A percentile compares a stretch with the other conserved stretches of the same genome.
Evolutionary conservation across 371 early-diverging fungal species (phyloP).

Genomic region (Mortierella sp.): DNA sequence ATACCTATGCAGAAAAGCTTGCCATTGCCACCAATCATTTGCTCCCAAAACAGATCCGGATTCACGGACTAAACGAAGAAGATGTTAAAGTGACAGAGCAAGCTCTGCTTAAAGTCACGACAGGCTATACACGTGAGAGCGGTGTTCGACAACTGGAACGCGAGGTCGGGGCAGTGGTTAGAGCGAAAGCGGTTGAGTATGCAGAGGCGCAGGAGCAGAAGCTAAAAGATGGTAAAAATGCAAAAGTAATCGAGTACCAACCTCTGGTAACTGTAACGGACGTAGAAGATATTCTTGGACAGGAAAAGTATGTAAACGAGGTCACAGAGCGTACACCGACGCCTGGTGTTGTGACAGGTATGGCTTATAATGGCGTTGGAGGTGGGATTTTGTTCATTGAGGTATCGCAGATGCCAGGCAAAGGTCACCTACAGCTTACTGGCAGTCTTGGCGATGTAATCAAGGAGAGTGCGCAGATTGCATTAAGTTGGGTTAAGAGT

Average conservation of each 20-base stretch:
- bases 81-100: constrained; percentile 69
- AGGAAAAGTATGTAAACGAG: constrained; percentile 73
- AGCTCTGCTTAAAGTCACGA: constrained; percentile 71
- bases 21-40: constrained; percentile 55
- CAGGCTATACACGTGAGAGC: constrained; percentile 87
- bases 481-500: constrained; percentile 84
- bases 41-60: constrained; percentile 76
- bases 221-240: background rate
- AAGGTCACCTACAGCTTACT: constrained; percentile 76
- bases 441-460: constrained; percentile 91
- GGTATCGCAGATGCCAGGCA: constrained; percentile 82
- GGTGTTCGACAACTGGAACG: constrained; percentile 88
- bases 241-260: constrained; percentile 38
- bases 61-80: constrained; percentile 71
- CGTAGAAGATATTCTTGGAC: constrained; percentile 77
- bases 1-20: constrained; percentile 87
- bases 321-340: constrained; percentile 67
- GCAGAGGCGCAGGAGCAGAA: constrained; percentile 61
- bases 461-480: constrained; percentile 88
- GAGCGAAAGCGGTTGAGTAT: constrained; percentile 79
- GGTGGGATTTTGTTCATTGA: constrained; percentile 87
- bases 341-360: constrained; percentile 86
- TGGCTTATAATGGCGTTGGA: constrained; percentile 88
- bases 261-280: constrained; percentile 56
- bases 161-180: constrained; percentile 80